Base-by-base conservation (phyloP, 129 eudicot genomes). In the Centella asiatica region DNA sequence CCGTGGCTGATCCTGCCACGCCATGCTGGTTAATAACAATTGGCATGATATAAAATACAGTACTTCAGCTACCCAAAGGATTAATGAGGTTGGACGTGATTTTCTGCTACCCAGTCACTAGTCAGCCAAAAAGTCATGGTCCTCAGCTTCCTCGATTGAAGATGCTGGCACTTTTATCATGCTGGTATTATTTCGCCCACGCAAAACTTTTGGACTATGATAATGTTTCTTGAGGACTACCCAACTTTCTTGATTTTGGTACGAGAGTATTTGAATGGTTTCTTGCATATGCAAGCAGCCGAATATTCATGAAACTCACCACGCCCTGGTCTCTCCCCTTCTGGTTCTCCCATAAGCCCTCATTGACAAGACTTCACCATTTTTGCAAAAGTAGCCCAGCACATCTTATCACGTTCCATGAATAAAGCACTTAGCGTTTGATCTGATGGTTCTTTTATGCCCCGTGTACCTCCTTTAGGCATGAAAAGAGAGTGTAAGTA, bases 331-430 rank as follows among this genome's bases (percentile, higher is more conserved):
- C 70, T 92, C 76, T 84, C 76, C 76, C 87, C 99, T 44, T 87
- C 92, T 2, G 99, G 99, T 76, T 87, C 96, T 20, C 96, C 99
- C 80, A 92, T 81, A 74, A 92, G 87, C 46, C 96, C 99, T 76
- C 88, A 81, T 71, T 92, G 99, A 75, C 90, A 80, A 14, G 99
- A 90, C 74, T 78, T 84, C 18, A 92, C 96, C 80, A 87, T 92
- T 69, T 69, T 92, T 31, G 99, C 83, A 60, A 92, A 92, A 5
- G 88, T 82, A 52, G 45, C 74, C 99, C 99, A 92, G 33, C 83
- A 75, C 73, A 92, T 68, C 56, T 76, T 73, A 23, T 78, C 83
- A 24, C 90, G 80, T 64, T 78, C 78, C 57, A 68, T 64, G 42
- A 92, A 87, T 69, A 87, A 72, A 40, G 96, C 80, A 55, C 84